Base-by-base conservation (phyloP, 164 flowering plant species). In the Euptelea pleiosperma region DNA sequence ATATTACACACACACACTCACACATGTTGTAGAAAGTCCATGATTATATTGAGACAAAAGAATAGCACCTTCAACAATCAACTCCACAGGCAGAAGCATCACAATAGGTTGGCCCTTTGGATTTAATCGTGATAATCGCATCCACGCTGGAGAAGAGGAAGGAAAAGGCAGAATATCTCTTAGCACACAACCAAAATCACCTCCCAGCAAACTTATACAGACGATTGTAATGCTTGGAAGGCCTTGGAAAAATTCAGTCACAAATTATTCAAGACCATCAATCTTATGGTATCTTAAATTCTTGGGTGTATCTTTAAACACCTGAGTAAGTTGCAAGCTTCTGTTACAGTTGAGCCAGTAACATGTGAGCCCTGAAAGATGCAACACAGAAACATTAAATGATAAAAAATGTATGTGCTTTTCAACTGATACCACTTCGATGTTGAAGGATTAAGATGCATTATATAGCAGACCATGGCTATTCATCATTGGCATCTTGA, bases 151-250 rank as follows among this genome's bases (percentile, higher is more conserved):
- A 61, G 67, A 71, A 60, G 69, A 41, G 19, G 82, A 66, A 69
- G 83, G 75, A 45, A 51, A 58, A 24, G 16, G 65, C 57, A 82
- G 55, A 63, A 93, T 41, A 43, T 80, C 84, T 51, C 68, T 61
- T 16, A 91, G 65, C 33, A 88, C 57, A 46, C 57, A 49, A 36
- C 70, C 60, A 62, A 63, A 79, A 67, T 70, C 69, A 59, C 70
- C 73, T 39, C 82, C 86, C 59, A 94, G 71, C 46, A 90, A 65
- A 76, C 86, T 88, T 52, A 94, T 57, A 66, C 99, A 86, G 57
- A 86, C 58, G 22, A 79, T 58, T 58, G 93, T 69, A 5, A 78
- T 58, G 46, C 70, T 68, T 61, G 96, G 96, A 55, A 94, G 81
- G 68, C 62, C 58, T 41, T 57, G 63, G 64, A 79, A 88, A 68